These are phyloP conservation scores for Ceratocystis cacaofunesta DNA, from an alignment of 2,329 filamentous ascomycete genomes.

Conservation along the genomic window DNA sequence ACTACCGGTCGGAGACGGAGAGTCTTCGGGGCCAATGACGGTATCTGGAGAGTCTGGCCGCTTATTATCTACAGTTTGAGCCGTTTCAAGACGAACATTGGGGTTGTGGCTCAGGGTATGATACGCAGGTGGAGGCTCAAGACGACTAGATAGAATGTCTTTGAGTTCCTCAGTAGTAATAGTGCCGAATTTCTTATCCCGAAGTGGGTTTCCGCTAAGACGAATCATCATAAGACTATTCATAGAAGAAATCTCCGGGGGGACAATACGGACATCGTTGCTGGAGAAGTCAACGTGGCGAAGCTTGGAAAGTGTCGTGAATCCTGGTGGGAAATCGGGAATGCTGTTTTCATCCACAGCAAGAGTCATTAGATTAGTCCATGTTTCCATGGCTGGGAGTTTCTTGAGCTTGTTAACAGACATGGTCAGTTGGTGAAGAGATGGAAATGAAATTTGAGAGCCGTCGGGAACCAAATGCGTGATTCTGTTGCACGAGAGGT, in stretches of 20 bases:
- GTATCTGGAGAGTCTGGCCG: slow-evolving; percentile 16
- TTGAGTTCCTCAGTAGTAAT: slow-evolving; percentile 74
- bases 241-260: slow-evolving; percentile 67
- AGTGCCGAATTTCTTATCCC: slow-evolving; percentile 72
- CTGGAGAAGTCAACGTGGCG: slow-evolving; percentile 69
- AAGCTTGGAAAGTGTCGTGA: slow-evolving; percentile 51
- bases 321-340: slow-evolving; percentile 57
- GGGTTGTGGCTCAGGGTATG: slow-evolving; percentile 10
- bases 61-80: neutral
- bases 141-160: slow-evolving; percentile 49
- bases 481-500: slow-evolving; percentile 65
- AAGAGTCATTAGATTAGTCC: slow-evolving; percentile 58
- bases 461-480: slow-evolving; percentile 33
- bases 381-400: slow-evolving; percentile 60
- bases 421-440: slow-evolving; percentile 58
- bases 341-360: slow-evolving; percentile 73
- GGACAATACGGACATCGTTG: slow-evolving; percentile 66
- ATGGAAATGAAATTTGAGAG: slow-evolving; percentile 47
- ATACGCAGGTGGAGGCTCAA: slow-evolving; percentile 38
- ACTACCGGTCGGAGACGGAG: slow-evolving; percentile 9
- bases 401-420: slow-evolving; percentile 63
- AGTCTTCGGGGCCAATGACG: slow-evolving; percentile 15
- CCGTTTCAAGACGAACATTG: neutral
- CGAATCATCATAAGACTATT: slow-evolving; percentile 58
- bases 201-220: slow-evolving; percentile 76